These are phyloP conservation scores for Paracorniculantispora psalliotae DNA, from an alignment of 2,329 filamentous ascomycete genomes.

Conservation along the genomic window DNA sequence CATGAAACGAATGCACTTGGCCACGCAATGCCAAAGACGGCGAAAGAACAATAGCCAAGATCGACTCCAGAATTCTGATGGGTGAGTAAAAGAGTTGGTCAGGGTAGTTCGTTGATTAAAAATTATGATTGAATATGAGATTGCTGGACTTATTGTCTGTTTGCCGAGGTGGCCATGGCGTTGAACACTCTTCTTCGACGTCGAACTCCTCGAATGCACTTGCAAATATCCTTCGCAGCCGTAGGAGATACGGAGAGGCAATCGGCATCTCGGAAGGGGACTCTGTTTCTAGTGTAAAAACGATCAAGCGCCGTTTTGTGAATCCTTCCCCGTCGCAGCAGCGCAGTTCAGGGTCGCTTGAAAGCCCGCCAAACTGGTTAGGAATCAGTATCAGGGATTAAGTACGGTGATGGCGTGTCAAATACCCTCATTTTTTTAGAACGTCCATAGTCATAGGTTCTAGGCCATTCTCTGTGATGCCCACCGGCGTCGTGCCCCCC, in stretches of 20 bases:
- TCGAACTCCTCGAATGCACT: not conserved
- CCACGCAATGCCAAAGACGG: not conserved
- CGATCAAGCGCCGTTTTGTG: not conserved
- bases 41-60: constrained; percentile 1
- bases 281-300: not conserved
- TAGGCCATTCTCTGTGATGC: not conserved
- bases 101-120: no score
- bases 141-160: not conserved
- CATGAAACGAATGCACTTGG: not conserved
- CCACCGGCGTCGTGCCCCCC: no score
- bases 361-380: not conserved
- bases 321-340: not conserved
- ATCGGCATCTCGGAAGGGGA: not conserved
- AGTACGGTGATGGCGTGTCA: not conserved
- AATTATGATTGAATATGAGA: no score
- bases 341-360: not conserved
- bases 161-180: not conserved
- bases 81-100: not conserved
- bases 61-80: not conserved
- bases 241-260: not conserved
- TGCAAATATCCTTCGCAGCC: not conserved
- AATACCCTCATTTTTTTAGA: not conserved
- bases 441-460: not conserved
- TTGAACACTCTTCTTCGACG: not conserved
- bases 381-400: not conserved